Conservation (phyloP, 2,329 filamentous ascomycete species). For the Trichoderma citrinoviride region DNA sequence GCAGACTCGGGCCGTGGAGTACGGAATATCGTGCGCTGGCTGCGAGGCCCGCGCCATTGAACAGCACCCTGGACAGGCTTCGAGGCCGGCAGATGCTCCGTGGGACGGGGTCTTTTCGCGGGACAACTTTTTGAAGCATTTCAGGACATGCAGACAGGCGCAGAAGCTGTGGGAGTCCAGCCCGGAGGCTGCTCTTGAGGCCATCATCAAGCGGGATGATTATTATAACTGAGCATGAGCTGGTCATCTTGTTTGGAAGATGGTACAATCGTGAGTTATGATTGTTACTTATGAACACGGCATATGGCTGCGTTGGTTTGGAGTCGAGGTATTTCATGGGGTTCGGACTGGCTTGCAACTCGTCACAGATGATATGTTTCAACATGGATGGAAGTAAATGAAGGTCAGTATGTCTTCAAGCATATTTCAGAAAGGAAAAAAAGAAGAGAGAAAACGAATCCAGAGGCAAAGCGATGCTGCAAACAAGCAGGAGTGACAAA, state of each 20-base stretch:
- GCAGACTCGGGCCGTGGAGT: not conserved
- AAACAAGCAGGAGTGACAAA: not conserved
- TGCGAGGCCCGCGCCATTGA: not conserved
- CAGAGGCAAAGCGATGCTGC: too few relatives aligned
- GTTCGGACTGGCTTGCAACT: too few relatives aligned
- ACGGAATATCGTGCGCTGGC: slow-evolving; percentile 10
- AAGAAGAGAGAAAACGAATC: not conserved
- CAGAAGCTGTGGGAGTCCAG: slow-evolving; percentile 14
- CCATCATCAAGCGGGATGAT: not conserved
- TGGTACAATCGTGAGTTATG: not conserved
- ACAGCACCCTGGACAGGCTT: not conserved
- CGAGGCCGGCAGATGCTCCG: not conserved
- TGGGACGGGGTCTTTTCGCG: slow-evolving; percentile 13
- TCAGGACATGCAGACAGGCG: slow-evolving; percentile 6
- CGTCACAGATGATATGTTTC: too few relatives aligned
- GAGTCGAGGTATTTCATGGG: not conserved
- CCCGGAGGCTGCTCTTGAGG: not conserved
- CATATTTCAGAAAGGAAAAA: too few relatives aligned
- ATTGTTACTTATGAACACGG: not conserved
- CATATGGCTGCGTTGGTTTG: not conserved
- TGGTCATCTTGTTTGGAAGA: not conserved
- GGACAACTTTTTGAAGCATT: slow-evolving; percentile 17
- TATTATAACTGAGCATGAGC: not conserved
- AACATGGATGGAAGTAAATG: too few relatives aligned
- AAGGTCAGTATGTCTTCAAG: not conserved